Evolutionary conservation across 2,329 filamentous ascomycete genomes (phyloP), one percentile per base, ranked within the genome.

Genomic region (Bisporella sp.): DNA sequence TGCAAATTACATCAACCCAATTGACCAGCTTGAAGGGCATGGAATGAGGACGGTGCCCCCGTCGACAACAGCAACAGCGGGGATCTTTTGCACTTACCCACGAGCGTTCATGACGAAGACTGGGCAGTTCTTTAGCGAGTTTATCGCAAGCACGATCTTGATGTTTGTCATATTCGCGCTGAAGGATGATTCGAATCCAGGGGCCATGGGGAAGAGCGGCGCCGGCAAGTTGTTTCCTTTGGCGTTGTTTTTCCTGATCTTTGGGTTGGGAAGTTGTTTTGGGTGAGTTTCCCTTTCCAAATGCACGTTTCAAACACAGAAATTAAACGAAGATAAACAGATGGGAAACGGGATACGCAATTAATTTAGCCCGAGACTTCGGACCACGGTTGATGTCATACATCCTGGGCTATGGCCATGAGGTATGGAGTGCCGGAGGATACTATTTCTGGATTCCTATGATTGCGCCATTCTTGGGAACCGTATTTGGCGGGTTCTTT

Each of bases 81-180:
- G 79, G 2, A 80, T 89, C 56, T 89, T 89, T 64, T 85, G 80
- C 71, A 88, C 85, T 0, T 89, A 89, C 59, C 84, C 85, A 0
- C 78, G 81, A 39, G 60, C 69, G 0, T 85, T 88, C 65, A 74
- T 88, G 71, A 82, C 79, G 3, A 80, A 76, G 46, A 78, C 80
- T 0, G 79, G 76, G 45, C 80, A 85, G 68, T 85, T 87, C 68
- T 86, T 88, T 61, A 84, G 79, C 21, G 85, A 89, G 59, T 84
- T 88, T 55, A 72, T 89, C 46, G 81, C 83, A 12, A 83, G 77
- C 51, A 69, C 81, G 0, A 73, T 89, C 32, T 68, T 89, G 29
- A 84, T 87, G 77, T 85, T 88, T 60, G 72, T 82, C 53, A 85
- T 89, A 45, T 87, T 85, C 61, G 83, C 83, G 0, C 67, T 89